Conservation (phyloP, 495 filamentous ascomycete genomes). For the Hyaloscypha variabilis region DNA sequence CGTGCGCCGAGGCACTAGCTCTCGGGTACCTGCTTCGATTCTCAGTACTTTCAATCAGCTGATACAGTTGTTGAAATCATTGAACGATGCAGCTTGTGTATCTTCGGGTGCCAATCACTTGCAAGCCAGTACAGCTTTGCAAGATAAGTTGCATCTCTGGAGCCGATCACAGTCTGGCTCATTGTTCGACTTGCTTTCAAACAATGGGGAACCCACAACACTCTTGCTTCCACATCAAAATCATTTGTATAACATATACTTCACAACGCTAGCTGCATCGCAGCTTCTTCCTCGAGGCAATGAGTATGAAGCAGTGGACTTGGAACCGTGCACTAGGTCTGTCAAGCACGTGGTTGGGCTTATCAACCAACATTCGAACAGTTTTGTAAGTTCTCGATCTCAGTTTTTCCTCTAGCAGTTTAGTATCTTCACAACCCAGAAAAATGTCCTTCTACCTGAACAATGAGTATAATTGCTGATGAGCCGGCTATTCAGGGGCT, state of each 20-base stretch:
- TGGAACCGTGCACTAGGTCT: conserved; percentile 49
- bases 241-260: conserved; percentile 49
- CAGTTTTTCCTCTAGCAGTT: too few relatives aligned
- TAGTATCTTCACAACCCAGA: too few relatives aligned
- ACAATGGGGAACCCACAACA: conserved; percentile 47
- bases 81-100: conserved; percentile 28
- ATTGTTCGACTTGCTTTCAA: conserved; percentile 43
- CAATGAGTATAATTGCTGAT: too few relatives aligned
- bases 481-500: conserved; percentile 22
- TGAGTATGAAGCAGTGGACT: conserved; percentile 38
- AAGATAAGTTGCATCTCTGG: conserved; percentile 25
- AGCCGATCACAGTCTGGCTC: conserved; percentile 42
- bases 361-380: conserved; percentile 49
- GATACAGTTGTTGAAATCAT: conserved; percentile 47
- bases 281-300: conserved; percentile 44
- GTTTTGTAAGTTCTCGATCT: conserved; percentile 35
- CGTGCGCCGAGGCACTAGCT: conserved; percentile 37
- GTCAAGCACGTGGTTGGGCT: conserved; percentile 46
- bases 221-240: conserved; percentile 52
- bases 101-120: conserved; percentile 6
- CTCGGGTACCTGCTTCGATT: conserved; percentile 56
- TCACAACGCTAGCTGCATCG: conserved; percentile 47
- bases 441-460: too few relatives aligned
- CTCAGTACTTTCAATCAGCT: conserved; percentile 67
- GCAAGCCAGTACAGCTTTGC: conserved; percentile 26